These are phyloP conservation scores for Fusarium buxicola DNA, from an alignment of 2,329 filamentous ascomycete species.

Conservation along the genomic window DNA sequence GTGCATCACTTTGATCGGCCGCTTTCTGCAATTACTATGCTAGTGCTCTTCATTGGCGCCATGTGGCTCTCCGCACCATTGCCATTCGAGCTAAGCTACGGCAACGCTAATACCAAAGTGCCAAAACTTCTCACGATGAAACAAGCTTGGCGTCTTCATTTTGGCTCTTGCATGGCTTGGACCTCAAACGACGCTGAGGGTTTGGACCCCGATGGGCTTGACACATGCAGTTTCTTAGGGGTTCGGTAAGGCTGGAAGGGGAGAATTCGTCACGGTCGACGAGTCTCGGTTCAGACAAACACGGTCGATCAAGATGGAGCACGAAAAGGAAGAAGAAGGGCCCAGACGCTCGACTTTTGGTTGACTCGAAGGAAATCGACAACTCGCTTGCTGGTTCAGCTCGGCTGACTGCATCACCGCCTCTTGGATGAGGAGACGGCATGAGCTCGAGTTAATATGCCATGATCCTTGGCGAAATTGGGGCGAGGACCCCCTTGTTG, in stretches of 20 bases:
- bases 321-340: neutral
- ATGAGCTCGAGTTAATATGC: conserved; percentile 26
- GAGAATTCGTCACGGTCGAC: too few relatives aligned
- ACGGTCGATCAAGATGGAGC: too few relatives aligned
- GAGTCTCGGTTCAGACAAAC: neutral
- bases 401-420: conserved; percentile 35
- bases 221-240: neutral
- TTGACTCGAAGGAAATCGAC: neutral
- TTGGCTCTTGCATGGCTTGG: conserved; percentile 3
- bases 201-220: neutral
- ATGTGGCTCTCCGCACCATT: conserved; percentile 52
- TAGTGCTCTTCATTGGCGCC: neutral
- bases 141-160: conserved; percentile 12
- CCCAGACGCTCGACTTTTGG: too few relatives aligned
- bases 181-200: conserved; percentile 13
- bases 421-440: conserved; percentile 10
- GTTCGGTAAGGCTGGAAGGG: too few relatives aligned
- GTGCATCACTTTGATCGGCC: too few relatives aligned
- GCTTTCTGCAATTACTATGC: too few relatives aligned
- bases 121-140: conserved; percentile 30
- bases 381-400: conserved; percentile 16
- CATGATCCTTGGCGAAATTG: conserved; percentile 25
- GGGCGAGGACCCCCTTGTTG: conserved; percentile 13
- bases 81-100: conserved; percentile 5
- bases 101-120: conserved; percentile 10